Evolutionary conservation across 202 grass and related monocot species (phyloP).

Genomic region (Digitaria exilis): DNA sequence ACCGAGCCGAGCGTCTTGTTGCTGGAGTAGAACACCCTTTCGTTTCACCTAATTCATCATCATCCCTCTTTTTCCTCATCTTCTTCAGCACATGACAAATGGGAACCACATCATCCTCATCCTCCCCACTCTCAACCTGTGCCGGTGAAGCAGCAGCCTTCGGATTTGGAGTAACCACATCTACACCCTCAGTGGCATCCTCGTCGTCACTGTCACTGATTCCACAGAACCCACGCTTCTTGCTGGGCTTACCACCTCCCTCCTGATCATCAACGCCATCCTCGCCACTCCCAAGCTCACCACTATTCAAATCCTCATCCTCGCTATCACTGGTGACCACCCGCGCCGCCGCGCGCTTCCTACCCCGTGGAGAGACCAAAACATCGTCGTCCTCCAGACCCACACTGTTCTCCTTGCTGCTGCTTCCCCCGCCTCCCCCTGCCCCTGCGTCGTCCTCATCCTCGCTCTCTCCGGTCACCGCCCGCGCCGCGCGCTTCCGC

Average conservation of each 20-base stretch:
- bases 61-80: background rate
- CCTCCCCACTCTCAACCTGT: conserved; percentile 33
- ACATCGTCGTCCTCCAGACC: conserved; percentile 42
- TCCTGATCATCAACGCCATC: background rate
- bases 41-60: background rate
- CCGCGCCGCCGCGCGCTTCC: background rate
- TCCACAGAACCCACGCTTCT: conserved; percentile 28
- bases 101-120: conserved; percentile 42
- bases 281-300: background rate
- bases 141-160: conserved; percentile 21
- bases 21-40: conserved; percentile 22
- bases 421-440: background rate
- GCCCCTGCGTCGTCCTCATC: background rate
- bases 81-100: conserved; percentile 37
- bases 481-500: conserved; percentile 8
- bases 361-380: background rate
- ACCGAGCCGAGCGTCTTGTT: conserved; percentile 46
- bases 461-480: conserved; percentile 17
- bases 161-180: conserved; percentile 8
- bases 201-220: conserved; percentile 44
- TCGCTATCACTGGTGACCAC: conserved; percentile 44
- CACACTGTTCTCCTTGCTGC: background rate
- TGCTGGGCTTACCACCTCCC: conserved; percentile 1
- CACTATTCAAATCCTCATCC: background rate
- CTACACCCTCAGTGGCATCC: background rate